Evolutionary conservation across 208 protist genomes (phyloP).

Genomic region (Angomonas ambiguus): DNA sequence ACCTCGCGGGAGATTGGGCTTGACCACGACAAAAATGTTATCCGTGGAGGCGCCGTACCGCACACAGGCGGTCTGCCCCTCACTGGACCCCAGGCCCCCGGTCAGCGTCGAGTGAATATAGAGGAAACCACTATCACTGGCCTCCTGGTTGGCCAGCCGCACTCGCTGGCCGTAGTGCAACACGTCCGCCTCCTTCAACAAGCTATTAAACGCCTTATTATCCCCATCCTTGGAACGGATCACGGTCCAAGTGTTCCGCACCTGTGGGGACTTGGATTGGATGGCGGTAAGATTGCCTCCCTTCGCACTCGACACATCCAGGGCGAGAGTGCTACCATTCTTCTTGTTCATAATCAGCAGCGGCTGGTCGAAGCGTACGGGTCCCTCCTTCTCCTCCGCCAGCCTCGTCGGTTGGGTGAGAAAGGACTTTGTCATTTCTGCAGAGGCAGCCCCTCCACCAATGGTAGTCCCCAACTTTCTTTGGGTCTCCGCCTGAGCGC

Average conservation of each 20-base stretch:
- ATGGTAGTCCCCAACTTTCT: background rate
- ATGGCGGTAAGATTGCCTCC: constrained; percentile 19
- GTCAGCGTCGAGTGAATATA: constrained; percentile 61
- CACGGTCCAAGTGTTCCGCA: constrained; percentile 72
- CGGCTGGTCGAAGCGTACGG: constrained; percentile 51
- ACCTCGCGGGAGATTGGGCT: constrained; percentile 36
- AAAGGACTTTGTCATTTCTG: background rate
- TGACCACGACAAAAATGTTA: constrained; percentile 67
- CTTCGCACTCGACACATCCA: constrained; percentile 29
- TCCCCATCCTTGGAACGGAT: constrained; percentile 61
- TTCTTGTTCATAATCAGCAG: constrained; percentile 46
- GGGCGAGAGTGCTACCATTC: constrained; percentile 40
- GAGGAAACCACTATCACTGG: constrained; percentile 46
- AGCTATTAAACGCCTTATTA: constrained; percentile 55
- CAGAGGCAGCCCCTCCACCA: background rate
- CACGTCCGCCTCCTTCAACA: constrained; percentile 30
- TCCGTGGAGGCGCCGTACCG: constrained; percentile 45
- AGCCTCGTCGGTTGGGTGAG: constrained; percentile 35
- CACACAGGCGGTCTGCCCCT: constrained; percentile 42
- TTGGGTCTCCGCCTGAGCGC: constrained; percentile 6
- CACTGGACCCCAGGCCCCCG: constrained; percentile 33
- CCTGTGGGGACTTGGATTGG: constrained; percentile 27
- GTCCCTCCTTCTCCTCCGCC: constrained; percentile 16
- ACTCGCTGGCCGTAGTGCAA: constrained; percentile 88
- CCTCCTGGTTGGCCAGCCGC: constrained; percentile 65